Percentiles rank a stretch among this genome's conserved stretches.
phyloP scores from a whole-genome alignment of 2,329 filamentous ascomycete species.

The Colletotrichum sp. region DNA sequence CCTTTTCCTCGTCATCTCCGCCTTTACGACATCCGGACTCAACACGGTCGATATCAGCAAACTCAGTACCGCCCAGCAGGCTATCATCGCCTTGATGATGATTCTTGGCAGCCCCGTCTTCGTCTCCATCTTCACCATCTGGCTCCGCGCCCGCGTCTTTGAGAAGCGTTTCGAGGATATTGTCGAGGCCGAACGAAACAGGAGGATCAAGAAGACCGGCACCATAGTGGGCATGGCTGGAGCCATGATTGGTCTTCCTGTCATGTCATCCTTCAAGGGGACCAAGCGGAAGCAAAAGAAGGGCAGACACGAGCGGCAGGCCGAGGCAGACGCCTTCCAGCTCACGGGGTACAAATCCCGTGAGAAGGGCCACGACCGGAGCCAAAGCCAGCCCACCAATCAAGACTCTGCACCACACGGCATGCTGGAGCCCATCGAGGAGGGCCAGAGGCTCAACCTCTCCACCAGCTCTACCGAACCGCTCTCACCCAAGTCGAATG shows the following conservation, averaged over 20 bases:
- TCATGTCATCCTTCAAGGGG: constrained; percentile 2
- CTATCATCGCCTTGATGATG: constrained; percentile 68
- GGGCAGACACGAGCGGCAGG: constrained; percentile 3
- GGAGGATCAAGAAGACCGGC: constrained; percentile 27
- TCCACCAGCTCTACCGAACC: background rate
- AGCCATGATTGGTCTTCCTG: constrained; percentile 27
- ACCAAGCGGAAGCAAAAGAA: constrained; percentile 1
- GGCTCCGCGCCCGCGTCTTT: constrained; percentile 65
- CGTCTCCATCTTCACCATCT: constrained; percentile 68
- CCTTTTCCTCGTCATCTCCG: constrained; percentile 70
- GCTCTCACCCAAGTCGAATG: background rate
- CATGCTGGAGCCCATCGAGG: background rate
- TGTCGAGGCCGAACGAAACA: constrained; percentile 45
- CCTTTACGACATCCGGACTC: constrained; percentile 70
- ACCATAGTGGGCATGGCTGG: constrained; percentile 23
- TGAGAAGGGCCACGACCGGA: background rate
- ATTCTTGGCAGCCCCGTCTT: constrained; percentile 70
- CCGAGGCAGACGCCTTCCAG: constrained; percentile 8
- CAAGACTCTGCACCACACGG: background rate
- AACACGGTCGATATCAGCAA: constrained; percentile 70
- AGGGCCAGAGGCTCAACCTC: background rate
- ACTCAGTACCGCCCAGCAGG: constrained; percentile 72
- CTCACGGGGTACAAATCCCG: background rate
- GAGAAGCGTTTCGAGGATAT: constrained; percentile 64
- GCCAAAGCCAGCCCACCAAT: background rate